Base-by-base conservation (phyloP, 306 rosid species). In the Alnus glutinosa region DNA sequence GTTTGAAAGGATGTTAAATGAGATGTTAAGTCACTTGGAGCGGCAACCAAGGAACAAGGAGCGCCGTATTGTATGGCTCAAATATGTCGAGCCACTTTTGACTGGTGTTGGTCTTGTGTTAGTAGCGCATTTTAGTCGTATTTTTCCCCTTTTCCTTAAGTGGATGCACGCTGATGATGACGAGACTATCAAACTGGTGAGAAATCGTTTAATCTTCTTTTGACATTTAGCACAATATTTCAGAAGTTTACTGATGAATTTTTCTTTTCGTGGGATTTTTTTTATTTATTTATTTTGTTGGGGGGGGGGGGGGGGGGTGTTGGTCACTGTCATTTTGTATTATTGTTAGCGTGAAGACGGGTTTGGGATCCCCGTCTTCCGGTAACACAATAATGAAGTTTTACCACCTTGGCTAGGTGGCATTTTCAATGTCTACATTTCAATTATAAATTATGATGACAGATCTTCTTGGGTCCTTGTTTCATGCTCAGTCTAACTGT, bases 141-240 rank as follows among this genome's bases (percentile, higher is more conserved):
- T 95, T 77, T 91, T 92, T 77, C 96, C 97, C 34, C 93, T 95
- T 79, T 88, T 95, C 89, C 90, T 95, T 84, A 79, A 88, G 84
- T 92, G 98, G 98, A 87, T 95, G 89, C 91, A 88, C 75, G 92
- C 92, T 51, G 98, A 91, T 86, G 98, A 94, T 67, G 89, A 92
- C 72, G 94, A 82, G 73, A 95, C 98, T 76, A 82, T 91, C 88
- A 66, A 85, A 76, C 86, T 92, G 88, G 98, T 92, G 86, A 91
- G 98, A 75, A 42, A 67, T 51, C 30, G 13, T 9, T 75, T 7
- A 42, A 36, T 63, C 39, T 44, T 51, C 34, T 15, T 18, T 7
- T n/a, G 47, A 51, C 28, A 18, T 18, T 37, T 44, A 55, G 13
- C 28, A 42, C 47, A 3, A 57, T 69, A 50, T 46, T 83, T 78